Conservation (phyloP, 129 eudicot species). For the Flaveria bidentis region DNA sequence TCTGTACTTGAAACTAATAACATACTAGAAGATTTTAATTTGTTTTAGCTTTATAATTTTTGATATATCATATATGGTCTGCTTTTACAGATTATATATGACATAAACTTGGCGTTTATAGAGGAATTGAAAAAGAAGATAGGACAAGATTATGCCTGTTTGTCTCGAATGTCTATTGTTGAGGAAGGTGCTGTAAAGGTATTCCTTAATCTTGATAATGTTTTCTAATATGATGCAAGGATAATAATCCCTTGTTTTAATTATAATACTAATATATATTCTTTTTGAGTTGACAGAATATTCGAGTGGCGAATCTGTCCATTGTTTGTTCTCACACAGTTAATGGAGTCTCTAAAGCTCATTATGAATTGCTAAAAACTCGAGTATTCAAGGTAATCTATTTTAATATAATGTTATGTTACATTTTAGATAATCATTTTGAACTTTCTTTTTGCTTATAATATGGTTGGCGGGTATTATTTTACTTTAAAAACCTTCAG, state of each 20-base stretch:
- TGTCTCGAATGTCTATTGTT: conserved; percentile 57
- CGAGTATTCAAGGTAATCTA: conserved; percentile 52
- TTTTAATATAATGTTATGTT: background rate
- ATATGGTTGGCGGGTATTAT: background rate
- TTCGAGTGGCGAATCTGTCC: conserved; percentile 56
- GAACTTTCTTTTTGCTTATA: background rate
- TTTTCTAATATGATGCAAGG: background rate
- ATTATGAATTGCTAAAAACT: conserved; percentile 48
- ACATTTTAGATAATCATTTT: background rate
- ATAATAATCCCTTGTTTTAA: background rate
- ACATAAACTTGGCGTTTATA: conserved; percentile 49
- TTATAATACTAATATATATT: conserved; percentile 3
- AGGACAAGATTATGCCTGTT: conserved; percentile 45
- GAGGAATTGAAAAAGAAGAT: conserved; percentile 55
- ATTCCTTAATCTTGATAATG: background rate
- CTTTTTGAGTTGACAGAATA: conserved; percentile 42
- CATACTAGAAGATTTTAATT: conserved; percentile 5
- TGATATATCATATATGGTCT: background rate
- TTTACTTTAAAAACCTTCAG: background rate
- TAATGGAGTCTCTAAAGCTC: conserved; percentile 59
- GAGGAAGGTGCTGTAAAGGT: conserved; percentile 70
- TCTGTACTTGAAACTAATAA: too few species aligned
- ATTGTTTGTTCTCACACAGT: conserved; percentile 61
- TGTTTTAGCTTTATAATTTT: conserved; percentile 1
- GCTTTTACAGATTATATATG: conserved; percentile 50